phyloP scores from a whole-genome alignment of 106 monocot species.

The Ottelia alismoides region DNA sequence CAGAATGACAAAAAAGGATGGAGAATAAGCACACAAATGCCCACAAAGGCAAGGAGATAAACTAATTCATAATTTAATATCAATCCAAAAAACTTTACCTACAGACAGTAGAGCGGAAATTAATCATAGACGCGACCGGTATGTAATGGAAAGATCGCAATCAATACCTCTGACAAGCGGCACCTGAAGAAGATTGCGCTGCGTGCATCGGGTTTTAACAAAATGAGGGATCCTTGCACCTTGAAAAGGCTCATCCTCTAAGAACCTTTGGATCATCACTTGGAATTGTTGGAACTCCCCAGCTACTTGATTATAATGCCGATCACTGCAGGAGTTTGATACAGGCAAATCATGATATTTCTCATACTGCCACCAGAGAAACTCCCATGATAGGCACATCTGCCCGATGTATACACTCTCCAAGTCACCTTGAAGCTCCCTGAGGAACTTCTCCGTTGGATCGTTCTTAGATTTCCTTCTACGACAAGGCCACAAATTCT shows the following conservation, averaged over 20 bases:
- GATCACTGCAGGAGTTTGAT: constrained; percentile 24
- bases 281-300: constrained; percentile 84
- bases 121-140: background rate
- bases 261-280: constrained; percentile 54
- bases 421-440: constrained; percentile 53
- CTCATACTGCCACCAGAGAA: constrained; percentile 80
- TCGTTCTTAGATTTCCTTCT: constrained; percentile 24
- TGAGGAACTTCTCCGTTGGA: constrained; percentile 52
- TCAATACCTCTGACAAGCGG: constrained; percentile 60
- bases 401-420: constrained; percentile 90
- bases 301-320: constrained; percentile 57
- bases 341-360: constrained; percentile 32
- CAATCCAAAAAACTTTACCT: background rate
- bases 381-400: constrained; percentile 89
- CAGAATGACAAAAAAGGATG: background rate
- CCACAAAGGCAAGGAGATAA: too few species aligned
- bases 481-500: constrained; percentile 27
- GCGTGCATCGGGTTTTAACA: constrained; percentile 50
- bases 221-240: constrained; percentile 63
- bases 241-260: constrained; percentile 79
- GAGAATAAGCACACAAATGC: too few species aligned
- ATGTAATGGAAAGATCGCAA: background rate
- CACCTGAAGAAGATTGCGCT: constrained; percentile 68
- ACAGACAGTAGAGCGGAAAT: background rate
- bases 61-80: too few species aligned